Conservation (phyloP, 257 asterid genomes). For the Salvia miltiorrhiza region DNA sequence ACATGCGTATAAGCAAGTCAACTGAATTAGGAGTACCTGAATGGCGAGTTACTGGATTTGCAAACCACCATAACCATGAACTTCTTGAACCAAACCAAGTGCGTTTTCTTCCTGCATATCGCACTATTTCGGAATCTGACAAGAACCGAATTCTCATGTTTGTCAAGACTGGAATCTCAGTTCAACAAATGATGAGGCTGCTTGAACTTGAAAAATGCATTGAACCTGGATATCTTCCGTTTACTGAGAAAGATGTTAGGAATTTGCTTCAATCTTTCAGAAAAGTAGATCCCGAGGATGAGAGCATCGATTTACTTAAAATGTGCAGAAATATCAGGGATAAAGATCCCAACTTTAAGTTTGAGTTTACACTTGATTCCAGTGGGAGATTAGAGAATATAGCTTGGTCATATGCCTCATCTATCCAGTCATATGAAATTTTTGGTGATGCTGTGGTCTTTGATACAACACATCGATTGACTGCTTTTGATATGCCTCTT, state of each 20-base stretch:
- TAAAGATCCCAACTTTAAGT: slow-evolving; percentile 79
- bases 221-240: slow-evolving; percentile 90
- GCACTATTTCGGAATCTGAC: slow-evolving; percentile 90
- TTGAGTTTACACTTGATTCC: slow-evolving; percentile 79
- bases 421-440: slow-evolving; percentile 74
- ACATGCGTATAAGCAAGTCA: slow-evolving; percentile 92
- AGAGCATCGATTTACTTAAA: slow-evolving; percentile 74
- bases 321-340: slow-evolving; percentile 95
- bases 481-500: slow-evolving; percentile 94
- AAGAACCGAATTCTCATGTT: slow-evolving; percentile 86
- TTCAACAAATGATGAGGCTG: slow-evolving; percentile 97
- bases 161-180: slow-evolving; percentile 95
- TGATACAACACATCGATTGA: slow-evolving; percentile 91
- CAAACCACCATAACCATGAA: slow-evolving; percentile 91
- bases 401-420: slow-evolving; percentile 98
- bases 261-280: slow-evolving; percentile 85
- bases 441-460: slow-evolving; percentile 95
- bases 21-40: slow-evolving; percentile 72
- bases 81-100: slow-evolving; percentile 96
- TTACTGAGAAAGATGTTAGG: slow-evolving; percentile 96
- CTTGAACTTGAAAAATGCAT: slow-evolving; percentile 89
- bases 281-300: slow-evolving; percentile 90
- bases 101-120: slow-evolving; percentile 96
- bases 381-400: slow-evolving; percentile 80
- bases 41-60: slow-evolving; percentile 93